These are phyloP conservation scores for Trypanosoma boissoni DNA, from an alignment of 208 protist species.

Conservation along the genomic window DNA sequence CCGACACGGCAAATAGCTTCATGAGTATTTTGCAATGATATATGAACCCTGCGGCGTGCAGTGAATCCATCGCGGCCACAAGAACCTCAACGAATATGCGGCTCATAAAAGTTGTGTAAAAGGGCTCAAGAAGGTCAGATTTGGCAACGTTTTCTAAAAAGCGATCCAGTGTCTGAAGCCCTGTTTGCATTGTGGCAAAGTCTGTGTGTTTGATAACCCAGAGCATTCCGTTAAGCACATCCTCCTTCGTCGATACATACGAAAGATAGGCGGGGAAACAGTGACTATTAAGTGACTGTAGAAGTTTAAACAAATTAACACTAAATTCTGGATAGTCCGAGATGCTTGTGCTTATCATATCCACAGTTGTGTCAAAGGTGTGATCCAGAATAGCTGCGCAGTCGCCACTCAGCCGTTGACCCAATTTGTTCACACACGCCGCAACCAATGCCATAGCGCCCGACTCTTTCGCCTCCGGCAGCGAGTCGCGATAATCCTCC, in stretches of 20 bases:
- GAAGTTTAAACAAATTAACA: slow-evolving; percentile 96
- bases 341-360: slow-evolving; percentile 97
- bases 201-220: slow-evolving; percentile 98
- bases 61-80: slow-evolving; percentile 73
- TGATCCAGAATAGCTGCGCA: slow-evolving; percentile 94
- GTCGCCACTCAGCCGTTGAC: slow-evolving; percentile 61
- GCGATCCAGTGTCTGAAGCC: slow-evolving; percentile 92
- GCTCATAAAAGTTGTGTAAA: slow-evolving; percentile 76
- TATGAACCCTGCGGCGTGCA: slow-evolving; percentile 78
- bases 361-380: slow-evolving; percentile 97
- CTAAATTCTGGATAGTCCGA: slow-evolving; percentile 98
- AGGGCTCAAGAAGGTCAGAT: slow-evolving; percentile 53
- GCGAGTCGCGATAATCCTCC: slow-evolving; percentile 92
- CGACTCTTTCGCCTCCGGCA: slow-evolving; percentile 91
- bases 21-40: slow-evolving; percentile 71
- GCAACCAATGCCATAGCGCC: slow-evolving; percentile 93
- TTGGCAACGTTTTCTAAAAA: slow-evolving; percentile 84
- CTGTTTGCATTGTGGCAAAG: slow-evolving; percentile 90
- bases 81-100: slow-evolving; percentile 82
- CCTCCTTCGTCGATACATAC: slow-evolving; percentile 59
- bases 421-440: slow-evolving; percentile 89
- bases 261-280: slow-evolving; percentile 90
- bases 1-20: slow-evolving; percentile 68
- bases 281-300: slow-evolving; percentile 94
- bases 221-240: slow-evolving; percentile 94